Base-by-base conservation (phyloP, 768 basidiomycete genomes). In the Mycena maculata region DNA sequence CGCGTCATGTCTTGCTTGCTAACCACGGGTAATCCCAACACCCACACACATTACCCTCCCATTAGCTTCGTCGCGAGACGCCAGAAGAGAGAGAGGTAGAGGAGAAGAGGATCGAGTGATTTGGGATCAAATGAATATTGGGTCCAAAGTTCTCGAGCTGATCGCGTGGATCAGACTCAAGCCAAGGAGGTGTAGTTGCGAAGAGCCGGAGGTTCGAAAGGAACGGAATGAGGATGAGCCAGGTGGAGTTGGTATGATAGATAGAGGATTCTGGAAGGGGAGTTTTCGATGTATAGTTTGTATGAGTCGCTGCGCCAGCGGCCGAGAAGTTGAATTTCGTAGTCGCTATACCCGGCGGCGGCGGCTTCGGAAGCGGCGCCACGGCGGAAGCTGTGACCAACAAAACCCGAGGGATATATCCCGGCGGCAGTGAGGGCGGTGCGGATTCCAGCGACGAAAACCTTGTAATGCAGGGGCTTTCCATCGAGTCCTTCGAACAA, bases 261-360 rank as follows among this genome's bases (percentile, higher is more conserved):
- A 30, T 74, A 69, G 20, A 79, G 74, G 38, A 78, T 55, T 1
- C 72, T 64, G 15, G 70, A 50, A 6, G 30, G n/a, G 1, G 70
- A 53, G 8, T 66, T 49, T 8, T 81, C 80, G 22, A 81, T 75
- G 69, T 81, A 81, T 3, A 80, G 74, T 33, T 77, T 78, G 74
- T 79, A 81, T 15, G 74, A 72, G 27, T 48, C 47, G 47, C 47
- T 48, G 25, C 47, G 47, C 47, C 47, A 48, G 27, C 47, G 47
- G 27, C 47, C 47, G 47, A 48, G 47, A 28, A 48, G 47, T 25
- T 48, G 47, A 16, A 48, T 48, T 48, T 48, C 47, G 27, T 48
- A 48, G 47, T 48, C 47, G 27, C 27, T 48, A 25, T 25, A 28
- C 8, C 47, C 47, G 27, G 47, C 47, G 25, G 47, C 47, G 11